Evolutionary conservation across 306 rosid species (phyloP).

Genomic region (Sophora flavescens): DNA sequence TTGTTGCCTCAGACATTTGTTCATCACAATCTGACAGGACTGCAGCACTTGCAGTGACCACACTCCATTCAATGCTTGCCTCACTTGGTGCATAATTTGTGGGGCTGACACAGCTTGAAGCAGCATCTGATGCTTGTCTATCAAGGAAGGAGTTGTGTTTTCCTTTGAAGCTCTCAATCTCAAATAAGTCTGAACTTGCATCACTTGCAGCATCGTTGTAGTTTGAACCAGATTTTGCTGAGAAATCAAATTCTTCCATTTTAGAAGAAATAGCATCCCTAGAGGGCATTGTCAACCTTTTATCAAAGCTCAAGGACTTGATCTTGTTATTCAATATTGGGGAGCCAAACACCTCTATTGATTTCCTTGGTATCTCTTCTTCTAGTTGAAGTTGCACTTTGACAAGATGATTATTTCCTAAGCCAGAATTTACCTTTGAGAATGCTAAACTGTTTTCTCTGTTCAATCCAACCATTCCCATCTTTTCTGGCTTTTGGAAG

Average conservation of each 20-base stretch:
- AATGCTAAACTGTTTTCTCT: slow-evolving; percentile 31
- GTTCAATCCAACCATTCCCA: background rate
- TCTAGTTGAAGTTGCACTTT: slow-evolving; percentile 47
- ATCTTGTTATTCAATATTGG: slow-evolving; percentile 54
- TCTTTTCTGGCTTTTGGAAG: slow-evolving; percentile 47
- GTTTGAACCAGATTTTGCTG: slow-evolving; percentile 29
- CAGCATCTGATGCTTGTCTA: slow-evolving; percentile 59
- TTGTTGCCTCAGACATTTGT: slow-evolving; percentile 47
- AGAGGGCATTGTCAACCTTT: slow-evolving; percentile 50
- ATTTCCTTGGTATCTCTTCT: slow-evolving; percentile 56
- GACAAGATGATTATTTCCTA: slow-evolving; percentile 40
- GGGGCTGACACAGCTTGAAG: slow-evolving; percentile 65
- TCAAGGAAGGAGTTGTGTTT: slow-evolving; percentile 59
- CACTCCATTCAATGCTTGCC: slow-evolving; percentile 97
- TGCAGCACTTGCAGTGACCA: slow-evolving; percentile 85
- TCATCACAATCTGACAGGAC: slow-evolving; percentile 78
- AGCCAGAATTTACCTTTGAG: slow-evolving; percentile 44
- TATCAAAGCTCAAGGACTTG: slow-evolving; percentile 65
- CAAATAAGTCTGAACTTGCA: slow-evolving; percentile 93
- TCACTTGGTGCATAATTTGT: slow-evolving; percentile 92
- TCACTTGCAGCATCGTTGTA: slow-evolving; percentile 75
- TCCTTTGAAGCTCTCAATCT: slow-evolving; percentile 75
- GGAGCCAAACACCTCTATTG: slow-evolving; percentile 82
- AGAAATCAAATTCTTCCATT: slow-evolving; percentile 51
- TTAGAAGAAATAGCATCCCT: slow-evolving; percentile 44